Conservation (phyloP, 306 rosid species). For the Macrotyloma uniflorum region DNA sequence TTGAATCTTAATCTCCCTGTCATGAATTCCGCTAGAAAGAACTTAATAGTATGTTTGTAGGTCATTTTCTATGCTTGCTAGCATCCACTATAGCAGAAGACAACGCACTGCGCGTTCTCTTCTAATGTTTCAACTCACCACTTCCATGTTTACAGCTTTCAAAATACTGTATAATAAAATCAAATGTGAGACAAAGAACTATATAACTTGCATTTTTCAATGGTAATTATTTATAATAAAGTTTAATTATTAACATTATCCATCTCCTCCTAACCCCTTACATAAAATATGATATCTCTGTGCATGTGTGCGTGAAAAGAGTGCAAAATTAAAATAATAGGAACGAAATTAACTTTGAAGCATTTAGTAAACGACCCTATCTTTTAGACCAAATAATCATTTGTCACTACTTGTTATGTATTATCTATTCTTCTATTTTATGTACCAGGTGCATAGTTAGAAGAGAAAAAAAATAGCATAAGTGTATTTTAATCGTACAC, state of each 20-base stretch:
- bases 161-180: neutral
- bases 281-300: neutral
- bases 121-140: neutral
- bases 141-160: neutral
- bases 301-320: neutral
- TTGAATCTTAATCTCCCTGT: neutral
- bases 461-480: neutral
- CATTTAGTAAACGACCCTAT: neutral
- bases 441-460: neutral
- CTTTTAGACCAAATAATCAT: neutral
- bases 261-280: neutral
- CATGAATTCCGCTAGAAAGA: neutral
- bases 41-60: neutral
- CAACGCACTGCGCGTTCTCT: neutral
- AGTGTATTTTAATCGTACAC: neutral
- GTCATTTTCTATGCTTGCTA: slow-evolving; percentile 2
- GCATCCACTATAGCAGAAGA: neutral
- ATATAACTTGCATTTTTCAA: neutral
- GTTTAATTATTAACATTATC: neutral
- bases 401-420: neutral
- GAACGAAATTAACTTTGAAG: neutral
- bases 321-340: neutral
- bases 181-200: neutral
- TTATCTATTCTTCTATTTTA: neutral
- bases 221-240: neutral